phyloP scores from a whole-genome alignment of 1,284 basidiomycete species.

The Ceratobasidium sp. region DNA sequence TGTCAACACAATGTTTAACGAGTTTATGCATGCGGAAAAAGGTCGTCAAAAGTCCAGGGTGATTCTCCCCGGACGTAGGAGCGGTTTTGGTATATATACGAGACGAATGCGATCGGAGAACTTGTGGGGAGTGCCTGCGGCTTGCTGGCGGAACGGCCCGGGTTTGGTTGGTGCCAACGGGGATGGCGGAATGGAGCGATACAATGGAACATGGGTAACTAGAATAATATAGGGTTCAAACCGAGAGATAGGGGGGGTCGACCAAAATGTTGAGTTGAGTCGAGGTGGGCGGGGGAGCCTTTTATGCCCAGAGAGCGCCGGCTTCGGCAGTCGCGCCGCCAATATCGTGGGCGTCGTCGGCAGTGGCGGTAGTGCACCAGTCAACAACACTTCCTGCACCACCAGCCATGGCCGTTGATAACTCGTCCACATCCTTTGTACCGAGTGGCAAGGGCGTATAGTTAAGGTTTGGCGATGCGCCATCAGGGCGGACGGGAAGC shows the following conservation, averaged over 20 bases:
- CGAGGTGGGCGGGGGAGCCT: constrained; percentile 7
- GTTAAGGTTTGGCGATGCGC: constrained; percentile 11
- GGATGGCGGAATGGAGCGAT: constrained; percentile 12
- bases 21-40: constrained; percentile 36
- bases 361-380: constrained; percentile 15
- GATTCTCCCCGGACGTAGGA: constrained; percentile 2
- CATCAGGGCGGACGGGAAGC: constrained; percentile 24
- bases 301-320: constrained; percentile 39
- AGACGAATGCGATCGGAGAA: constrained; percentile 23
- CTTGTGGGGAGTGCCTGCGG: not conserved
- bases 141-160: constrained; percentile 19
- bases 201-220: constrained; percentile 27
- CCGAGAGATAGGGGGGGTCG: not conserved
- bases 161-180: constrained; percentile 3
- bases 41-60: constrained; percentile 21
- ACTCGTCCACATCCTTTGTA: constrained; percentile 24
- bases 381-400: constrained; percentile 42
- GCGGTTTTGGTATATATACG: constrained; percentile 41
- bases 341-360: not conserved
- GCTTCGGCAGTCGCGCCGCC: constrained; percentile 21
- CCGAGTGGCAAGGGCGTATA: constrained; percentile 5
- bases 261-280: constrained; percentile 13
- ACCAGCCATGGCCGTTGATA: constrained; percentile 24
- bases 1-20: constrained; percentile 24
- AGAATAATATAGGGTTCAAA: constrained; percentile 31